Evolutionary conservation across 2,329 filamentous ascomycete species (phyloP), one percentile per base, ranked within the genome.

Genomic region (Emmonsia crescens): DNA sequence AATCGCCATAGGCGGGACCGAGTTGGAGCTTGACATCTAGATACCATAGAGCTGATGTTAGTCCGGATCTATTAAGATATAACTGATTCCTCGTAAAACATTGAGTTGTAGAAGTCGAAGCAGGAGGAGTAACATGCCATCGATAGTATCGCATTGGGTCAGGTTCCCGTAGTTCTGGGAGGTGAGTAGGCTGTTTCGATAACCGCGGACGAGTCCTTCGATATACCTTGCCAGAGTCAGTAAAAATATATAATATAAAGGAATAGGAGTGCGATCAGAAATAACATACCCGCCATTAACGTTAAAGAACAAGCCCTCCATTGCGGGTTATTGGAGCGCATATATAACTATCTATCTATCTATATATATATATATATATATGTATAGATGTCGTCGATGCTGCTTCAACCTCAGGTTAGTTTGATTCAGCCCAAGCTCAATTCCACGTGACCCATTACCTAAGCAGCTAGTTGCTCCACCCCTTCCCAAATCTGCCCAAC

Each of bases 21-120:
- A 99, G 91, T 78, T 99, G 94, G 62, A 97, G 87, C 81, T 97
- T 99, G 67, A 99, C 86, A 80, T 99, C 94, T 97, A 68, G 63
- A 68, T 8, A 29, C 44, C 9, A 24, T 3, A 24, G n/a, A 24
- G 9, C 9, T 24, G 21, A 48, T 48, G 44, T 48, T 48, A 48
- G 44, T n/a, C n/a, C 44, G 44, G 44, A n/a, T n/a, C 12, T 8
- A 48, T n/a, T n/a, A 24, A 12, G 9, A 48, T 24, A 24, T 24
- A n/a, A 24, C 44, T 21, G n/a, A n/a, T n/a, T n/a, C n/a, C n/a
- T n/a, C n/a, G n/a, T n/a, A n/a, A n/a, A n/a, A n/a, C n/a, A n/a
- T 10, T 48, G 9, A 24, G 21, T 12, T 2, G n/a, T 5, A 48
- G n/a, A 48, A 12, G n/a, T 4, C n/a, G n/a, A 24, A 48, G n/a